Base-by-base conservation (phyloP, 164 flowering plant genomes). In the Nelumbo lutea region DNA sequence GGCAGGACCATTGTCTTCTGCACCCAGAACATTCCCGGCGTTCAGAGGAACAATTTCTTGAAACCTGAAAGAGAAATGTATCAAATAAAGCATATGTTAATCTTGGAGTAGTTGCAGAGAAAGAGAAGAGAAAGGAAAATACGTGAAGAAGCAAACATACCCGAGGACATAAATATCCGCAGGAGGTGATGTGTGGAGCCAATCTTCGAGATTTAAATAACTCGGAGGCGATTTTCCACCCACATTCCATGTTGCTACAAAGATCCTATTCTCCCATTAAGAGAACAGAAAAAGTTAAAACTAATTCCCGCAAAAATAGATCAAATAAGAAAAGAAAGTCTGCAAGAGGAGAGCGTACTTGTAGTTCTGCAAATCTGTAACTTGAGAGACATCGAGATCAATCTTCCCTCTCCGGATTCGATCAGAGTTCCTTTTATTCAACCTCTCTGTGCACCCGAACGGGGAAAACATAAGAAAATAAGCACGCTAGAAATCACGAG, bases 201-300 rank as follows among this genome's bases (percentile, higher is more conserved):
- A 79, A 74, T 77, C 80, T 62, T 79, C 82, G 15, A 79, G 76
- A 69, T 69, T 76, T 76, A 79, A 59, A 70, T 77, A 74, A 60
- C 78, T 71, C 13, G 79, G 72, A 11, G 82, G 82, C 27, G 82
- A 79, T 69, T 71, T 79, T 46, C 82, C 82, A 14, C 80, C 82
- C 45, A 79, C 82, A 72, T 79, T 79, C 82, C 82, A 79, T 11
- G 82, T 79, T 66, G 82, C 79, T 42, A 73, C 77, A 69, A 79
- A 79, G 56, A 79, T 70, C 61, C 82, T 79, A 68, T 11, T 55
- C 63, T 41, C 52, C 67, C 57, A 52, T 43, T 43, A 66, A 64
- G 46, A 51, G 44, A 58, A 62, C 41, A 51, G 60, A n/a, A 47
- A 38, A 50, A 50, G n/a, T 47, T 14, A 15, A 60, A 53, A 58